Conservation (phyloP, 2,329 filamentous ascomycete species). For the Colletotrichum plurivorum region DNA sequence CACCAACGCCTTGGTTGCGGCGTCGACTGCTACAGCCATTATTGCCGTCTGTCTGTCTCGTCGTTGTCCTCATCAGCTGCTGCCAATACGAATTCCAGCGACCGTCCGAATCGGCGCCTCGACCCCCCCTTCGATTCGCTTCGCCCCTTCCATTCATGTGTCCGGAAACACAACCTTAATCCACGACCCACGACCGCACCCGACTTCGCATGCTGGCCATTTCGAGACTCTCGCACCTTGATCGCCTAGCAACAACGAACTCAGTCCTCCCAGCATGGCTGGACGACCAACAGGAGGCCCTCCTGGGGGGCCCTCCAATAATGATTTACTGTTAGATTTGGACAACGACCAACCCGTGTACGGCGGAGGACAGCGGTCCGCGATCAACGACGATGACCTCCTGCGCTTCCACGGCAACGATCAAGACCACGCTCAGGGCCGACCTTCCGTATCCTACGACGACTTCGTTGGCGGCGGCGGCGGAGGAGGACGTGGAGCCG, state of each 20-base stretch:
- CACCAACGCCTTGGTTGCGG: constrained; percentile 28
- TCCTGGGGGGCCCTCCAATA: constrained; percentile 63
- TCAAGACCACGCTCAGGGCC: constrained; percentile 71
- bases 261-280: constrained; percentile 70
- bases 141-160: constrained; percentile 35
- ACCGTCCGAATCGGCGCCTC: constrained; percentile 30
- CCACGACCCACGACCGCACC: not conserved
- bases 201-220: constrained; percentile 50
- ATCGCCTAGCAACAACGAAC: constrained; percentile 42
- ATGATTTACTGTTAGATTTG: constrained; percentile 81
- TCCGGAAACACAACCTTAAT: constrained; percentile 30
- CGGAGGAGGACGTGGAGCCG: constrained; percentile 46
- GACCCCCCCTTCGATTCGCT: constrained; percentile 13
- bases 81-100: constrained; percentile 5
- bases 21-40: constrained; percentile 12
- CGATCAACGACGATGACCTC: constrained; percentile 86
- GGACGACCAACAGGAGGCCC: constrained; percentile 66
- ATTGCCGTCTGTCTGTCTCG: constrained; percentile 5
- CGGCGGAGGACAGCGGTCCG: constrained; percentile 80
- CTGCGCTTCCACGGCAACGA: constrained; percentile 82
- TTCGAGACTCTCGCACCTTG: constrained; percentile 45
- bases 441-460: constrained; percentile 94
- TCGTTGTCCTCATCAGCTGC: constrained; percentile 21
- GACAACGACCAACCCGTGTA: constrained; percentile 81
- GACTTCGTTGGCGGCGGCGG: constrained; percentile 85